Conservation (phyloP, 208 protist genomes). For the Leishmania lainsoni region DNA sequence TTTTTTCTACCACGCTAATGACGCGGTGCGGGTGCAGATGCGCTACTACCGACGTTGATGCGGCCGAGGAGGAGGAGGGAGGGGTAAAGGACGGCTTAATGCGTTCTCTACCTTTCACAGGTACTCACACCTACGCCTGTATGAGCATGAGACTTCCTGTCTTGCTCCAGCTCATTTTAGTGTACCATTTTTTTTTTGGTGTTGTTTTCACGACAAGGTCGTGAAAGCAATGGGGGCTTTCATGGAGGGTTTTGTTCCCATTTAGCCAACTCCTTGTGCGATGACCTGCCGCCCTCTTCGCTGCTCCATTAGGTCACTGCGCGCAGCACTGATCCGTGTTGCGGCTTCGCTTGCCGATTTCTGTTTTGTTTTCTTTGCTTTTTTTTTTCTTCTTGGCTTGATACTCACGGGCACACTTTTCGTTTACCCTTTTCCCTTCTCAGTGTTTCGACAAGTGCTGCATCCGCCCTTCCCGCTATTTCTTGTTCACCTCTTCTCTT, state of each 20-base stretch:
- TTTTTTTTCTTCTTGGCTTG: neutral
- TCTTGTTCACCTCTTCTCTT: neutral
- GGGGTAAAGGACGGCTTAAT: neutral
- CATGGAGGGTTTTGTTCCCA: neutral
- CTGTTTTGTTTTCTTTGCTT: constrained; percentile 6
- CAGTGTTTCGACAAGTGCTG: neutral
- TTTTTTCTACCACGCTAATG: neutral
- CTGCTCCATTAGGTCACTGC: neutral
- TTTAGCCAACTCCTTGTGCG: neutral
- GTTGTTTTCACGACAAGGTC: neutral
- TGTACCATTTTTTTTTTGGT: constrained; percentile 6
- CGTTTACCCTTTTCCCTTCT: neutral
- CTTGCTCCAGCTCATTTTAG: neutral
- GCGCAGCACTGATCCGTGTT: neutral
- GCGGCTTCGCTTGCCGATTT: neutral
- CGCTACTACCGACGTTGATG: neutral
- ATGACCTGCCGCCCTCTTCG: neutral
- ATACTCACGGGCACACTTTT: neutral
- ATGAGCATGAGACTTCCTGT: neutral
- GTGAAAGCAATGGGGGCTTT: neutral
- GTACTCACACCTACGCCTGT: neutral
- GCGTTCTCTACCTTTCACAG: neutral
- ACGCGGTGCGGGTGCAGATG: neutral
- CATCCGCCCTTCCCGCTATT: neutral
- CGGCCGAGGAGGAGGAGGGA: neutral